Evolutionary conservation across 805 yeast species (phyloP), one percentile per base, ranked within the genome.

Genomic region (Kuraishia ogatae): DNA sequence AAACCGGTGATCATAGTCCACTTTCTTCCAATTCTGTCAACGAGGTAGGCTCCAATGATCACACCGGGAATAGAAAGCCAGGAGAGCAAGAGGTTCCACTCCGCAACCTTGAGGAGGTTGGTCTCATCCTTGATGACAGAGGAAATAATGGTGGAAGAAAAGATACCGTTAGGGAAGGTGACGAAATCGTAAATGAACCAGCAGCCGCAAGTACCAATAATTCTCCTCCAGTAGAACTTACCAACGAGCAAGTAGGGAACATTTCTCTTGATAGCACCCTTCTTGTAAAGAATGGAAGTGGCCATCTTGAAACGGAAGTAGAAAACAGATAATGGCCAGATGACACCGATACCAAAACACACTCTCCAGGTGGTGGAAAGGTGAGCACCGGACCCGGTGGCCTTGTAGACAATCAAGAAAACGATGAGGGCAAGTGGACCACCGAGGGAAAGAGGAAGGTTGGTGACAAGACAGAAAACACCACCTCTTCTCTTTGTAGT

Each of bases 171-270:
- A 13, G 93, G 92, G 74, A 87, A 87, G 6, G 88, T 83, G 62
- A 87, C 87, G 62, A 87, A 87, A 71, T 87, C 96, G 65, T 85
- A 87, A 61, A 87, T 73, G 72, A 87, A 87, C 94, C 94, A 87
- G 56, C 87, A 79, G 4, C 81, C 83, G 65, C 87, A 82, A 19
- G 89, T 83, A 39, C 93, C 94, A 29, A 86, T 60, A 22, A 87
- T 64, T 55, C 88, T 72, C 49, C 64, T 71, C 92, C 93, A 87
- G 71, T 85, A 85, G 69, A 71, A 87, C 63, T 80, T 82, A 56
- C 85, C 54, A 0, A 84, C 82, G 39, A 85, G 75, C 71, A 71
- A 67, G 66, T 84, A 85, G 39, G 85, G 85, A 20, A 80, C 86
- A 51, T 66, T 68, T 57, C 69, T 76, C 64, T 76, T 80, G 62